phyloP scores from a whole-genome alignment of 495 filamentous ascomycete species.

The Cercophora samala region DNA sequence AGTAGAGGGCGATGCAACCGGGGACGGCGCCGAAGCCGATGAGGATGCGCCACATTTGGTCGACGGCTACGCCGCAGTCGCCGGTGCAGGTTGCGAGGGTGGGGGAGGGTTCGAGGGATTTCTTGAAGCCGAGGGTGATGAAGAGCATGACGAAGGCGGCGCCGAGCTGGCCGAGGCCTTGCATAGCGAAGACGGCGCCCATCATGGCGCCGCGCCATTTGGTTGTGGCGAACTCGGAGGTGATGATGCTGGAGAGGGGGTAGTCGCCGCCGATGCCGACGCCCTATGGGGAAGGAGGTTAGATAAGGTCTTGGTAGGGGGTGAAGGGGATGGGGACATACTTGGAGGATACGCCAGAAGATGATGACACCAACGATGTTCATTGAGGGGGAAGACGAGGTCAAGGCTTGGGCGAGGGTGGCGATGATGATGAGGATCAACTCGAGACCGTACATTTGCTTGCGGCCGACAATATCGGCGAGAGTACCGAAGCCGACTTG shows the following conservation, averaged over 20 bases:
- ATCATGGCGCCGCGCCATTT: slow-evolving; percentile 79
- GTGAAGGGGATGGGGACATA: slow-evolving; percentile 28
- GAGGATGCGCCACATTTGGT: slow-evolving; percentile 81
- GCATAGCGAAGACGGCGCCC: slow-evolving; percentile 82
- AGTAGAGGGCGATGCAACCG: slow-evolving; percentile 72
- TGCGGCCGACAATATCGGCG: slow-evolving; percentile 74
- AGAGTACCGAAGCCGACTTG: slow-evolving; percentile 79
- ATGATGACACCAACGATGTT: slow-evolving; percentile 73
- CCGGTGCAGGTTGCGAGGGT: slow-evolving; percentile 55
- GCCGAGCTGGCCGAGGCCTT: slow-evolving; percentile 71
- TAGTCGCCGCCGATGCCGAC: slow-evolving; percentile 86
- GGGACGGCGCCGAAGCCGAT: slow-evolving; percentile 81
- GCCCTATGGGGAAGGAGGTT: slow-evolving; percentile 38
- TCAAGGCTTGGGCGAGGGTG: slow-evolving; percentile 71
- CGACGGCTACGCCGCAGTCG: slow-evolving; percentile 64
- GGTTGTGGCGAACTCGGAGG: slow-evolving; percentile 74
- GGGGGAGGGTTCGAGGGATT: slow-evolving; percentile 55
- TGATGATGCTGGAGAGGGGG: slow-evolving; percentile 80
- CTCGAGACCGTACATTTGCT: slow-evolving; percentile 85
- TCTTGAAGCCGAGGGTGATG: slow-evolving; percentile 67
- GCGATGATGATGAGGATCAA: slow-evolving; percentile 84
- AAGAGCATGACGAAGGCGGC: slow-evolving; percentile 70
- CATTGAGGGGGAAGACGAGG: slow-evolving; percentile 63
- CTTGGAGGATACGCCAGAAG: slow-evolving; percentile 88
- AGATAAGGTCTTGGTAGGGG: background rate